Percentiles rank a stretch among this genome's conserved stretches.
phyloP scores from a whole-genome alignment of 169 alveolate species.

The Plasmodium gaboni region DNA sequence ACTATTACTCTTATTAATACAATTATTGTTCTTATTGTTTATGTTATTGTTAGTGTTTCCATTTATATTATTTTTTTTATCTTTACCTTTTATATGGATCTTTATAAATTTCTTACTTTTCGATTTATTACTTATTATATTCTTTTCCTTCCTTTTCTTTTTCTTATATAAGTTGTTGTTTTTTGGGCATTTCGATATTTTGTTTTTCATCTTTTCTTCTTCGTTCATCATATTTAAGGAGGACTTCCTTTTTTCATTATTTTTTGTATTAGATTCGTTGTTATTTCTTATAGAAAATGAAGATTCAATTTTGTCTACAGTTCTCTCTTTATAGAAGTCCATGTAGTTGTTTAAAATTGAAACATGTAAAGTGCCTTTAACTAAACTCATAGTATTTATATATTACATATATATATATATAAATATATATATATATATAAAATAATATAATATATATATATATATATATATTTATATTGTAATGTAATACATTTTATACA shows the following conservation, averaged over 20 bases:
- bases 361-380: slow-evolving; percentile 30
- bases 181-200: no score
- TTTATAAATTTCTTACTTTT: not conserved
- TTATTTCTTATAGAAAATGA: slow-evolving; percentile 3
- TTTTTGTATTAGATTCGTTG: slow-evolving; percentile 5
- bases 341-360: slow-evolving; percentile 46
- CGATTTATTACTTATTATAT: not conserved
- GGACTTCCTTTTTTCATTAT: not conserved
- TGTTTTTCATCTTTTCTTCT: not conserved
- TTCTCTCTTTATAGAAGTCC: slow-evolving; percentile 43
- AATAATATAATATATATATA: no score
- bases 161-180: not conserved
- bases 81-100: not conserved
- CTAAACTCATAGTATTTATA: slow-evolving; percentile 17
- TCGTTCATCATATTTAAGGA: not conserved
- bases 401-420: no score
- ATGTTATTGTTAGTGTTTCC: not conserved
- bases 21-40: not conserved
- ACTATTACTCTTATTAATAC: not conserved
- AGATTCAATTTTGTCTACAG: not conserved
- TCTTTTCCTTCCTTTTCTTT: not conserved
- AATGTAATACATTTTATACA: no score
- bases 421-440: no score
- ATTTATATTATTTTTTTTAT: not conserved
- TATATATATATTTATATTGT: no score